Conservation (phyloP, 139 green algal genomes). For the Auxenochlorella protothecoides region DNA sequence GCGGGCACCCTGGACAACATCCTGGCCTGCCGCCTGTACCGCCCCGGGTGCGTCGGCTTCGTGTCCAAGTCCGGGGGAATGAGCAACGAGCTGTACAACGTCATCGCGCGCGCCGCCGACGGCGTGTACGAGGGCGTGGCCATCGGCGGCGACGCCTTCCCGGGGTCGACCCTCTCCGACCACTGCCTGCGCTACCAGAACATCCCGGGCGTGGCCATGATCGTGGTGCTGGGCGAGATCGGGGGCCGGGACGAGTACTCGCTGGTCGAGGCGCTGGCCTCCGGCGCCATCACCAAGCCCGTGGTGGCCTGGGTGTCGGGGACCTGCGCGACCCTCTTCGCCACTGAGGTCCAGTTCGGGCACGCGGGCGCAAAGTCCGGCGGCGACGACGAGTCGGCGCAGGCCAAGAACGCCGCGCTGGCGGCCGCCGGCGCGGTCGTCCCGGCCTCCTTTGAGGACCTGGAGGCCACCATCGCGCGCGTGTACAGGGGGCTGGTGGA, state of each 20-base stretch:
- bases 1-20: conserved; percentile 95
- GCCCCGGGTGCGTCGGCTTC: conserved; percentile 83
- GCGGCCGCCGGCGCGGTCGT: conserved; percentile 72
- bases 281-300: conserved; percentile 71
- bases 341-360: conserved; percentile 91
- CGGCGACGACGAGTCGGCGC: conserved; percentile 52
- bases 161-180: conserved; percentile 82
- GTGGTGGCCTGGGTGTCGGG: conserved; percentile 82
- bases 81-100: conserved; percentile 96
- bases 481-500: conserved; percentile 49
- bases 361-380: conserved; percentile 75
- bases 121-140: conserved; percentile 91
- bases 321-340: conserved; percentile 91
- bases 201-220: conserved; percentile 85
- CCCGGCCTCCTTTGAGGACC: conserved; percentile 78
- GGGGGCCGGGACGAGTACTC: conserved; percentile 84
- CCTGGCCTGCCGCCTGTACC: conserved; percentile 83
- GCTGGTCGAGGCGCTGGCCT: conserved; percentile 69
- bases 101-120: conserved; percentile 78
- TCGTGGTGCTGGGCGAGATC: conserved; percentile 90
- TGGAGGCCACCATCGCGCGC: conserved; percentile 60
- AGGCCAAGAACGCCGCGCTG: conserved; percentile 87
- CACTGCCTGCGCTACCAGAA: conserved; percentile 85
- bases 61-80: conserved; percentile 89
- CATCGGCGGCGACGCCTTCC: conserved; percentile 87